Conservation (phyloP, 108 stramenopile species). For the Pseudonitzschia delicatissima region DNA sequence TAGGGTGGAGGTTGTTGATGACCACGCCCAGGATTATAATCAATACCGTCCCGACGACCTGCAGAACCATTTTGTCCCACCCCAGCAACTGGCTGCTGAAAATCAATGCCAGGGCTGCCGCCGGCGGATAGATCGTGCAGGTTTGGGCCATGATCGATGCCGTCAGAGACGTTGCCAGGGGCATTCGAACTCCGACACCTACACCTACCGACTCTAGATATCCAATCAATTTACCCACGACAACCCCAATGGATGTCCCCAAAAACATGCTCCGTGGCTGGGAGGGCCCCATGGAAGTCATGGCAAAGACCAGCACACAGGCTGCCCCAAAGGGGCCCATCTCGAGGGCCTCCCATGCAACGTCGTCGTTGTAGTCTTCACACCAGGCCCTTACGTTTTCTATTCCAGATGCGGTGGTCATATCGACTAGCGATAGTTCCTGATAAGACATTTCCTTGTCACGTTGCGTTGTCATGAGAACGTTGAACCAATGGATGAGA, state of each 20-base stretch:
- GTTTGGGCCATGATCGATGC: neutral
- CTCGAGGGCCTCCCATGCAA: neutral
- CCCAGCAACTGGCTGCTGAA: neutral
- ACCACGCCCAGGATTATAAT: neutral
- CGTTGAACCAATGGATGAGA: neutral
- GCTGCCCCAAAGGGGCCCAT: neutral
- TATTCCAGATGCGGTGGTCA: too few species aligned
- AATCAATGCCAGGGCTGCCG: neutral
- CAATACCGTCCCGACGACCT: neutral
- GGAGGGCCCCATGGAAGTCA: neutral
- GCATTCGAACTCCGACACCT: neutral
- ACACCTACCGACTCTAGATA: neutral
- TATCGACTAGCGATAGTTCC: too few species aligned
- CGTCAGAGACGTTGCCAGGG: neutral
- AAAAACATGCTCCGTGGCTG: neutral
- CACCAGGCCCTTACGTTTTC: too few species aligned
- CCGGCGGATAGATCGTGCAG: neutral
- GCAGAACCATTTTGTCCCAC: slow-evolving; percentile 1
- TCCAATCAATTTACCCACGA: neutral
- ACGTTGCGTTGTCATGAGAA: too few species aligned
- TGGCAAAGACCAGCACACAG: neutral
- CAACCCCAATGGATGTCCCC: neutral
- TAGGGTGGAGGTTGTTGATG: neutral
- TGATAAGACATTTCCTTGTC: too few species aligned
- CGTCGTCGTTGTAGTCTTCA: neutral